phyloP scores from a whole-genome alignment of 352 stramenopile species.

The Pythium plurisporium region DNA sequence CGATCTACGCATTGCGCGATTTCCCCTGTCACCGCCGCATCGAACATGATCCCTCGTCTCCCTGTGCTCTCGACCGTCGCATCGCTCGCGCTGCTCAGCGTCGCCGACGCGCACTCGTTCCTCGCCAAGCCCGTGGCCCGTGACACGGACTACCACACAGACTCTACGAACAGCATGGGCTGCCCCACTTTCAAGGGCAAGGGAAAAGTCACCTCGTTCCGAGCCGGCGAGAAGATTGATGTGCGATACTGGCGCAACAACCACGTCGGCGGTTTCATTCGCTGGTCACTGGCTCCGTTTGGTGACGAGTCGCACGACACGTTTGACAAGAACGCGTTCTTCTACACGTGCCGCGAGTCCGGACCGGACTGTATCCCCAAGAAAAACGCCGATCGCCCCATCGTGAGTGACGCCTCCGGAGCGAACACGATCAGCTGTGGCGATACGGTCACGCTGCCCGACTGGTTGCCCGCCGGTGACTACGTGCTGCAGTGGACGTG shows the following conservation, averaged over 20 bases:
- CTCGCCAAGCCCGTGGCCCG: slow-evolving; percentile 11
- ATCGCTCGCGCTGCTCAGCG: neutral
- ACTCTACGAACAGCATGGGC: slow-evolving; percentile 5
- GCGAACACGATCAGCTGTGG: slow-evolving; percentile 16
- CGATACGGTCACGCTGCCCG: slow-evolving; percentile 17
- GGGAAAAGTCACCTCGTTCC: slow-evolving; percentile 16
- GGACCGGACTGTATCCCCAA: slow-evolving; percentile 15
- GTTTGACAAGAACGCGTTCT: slow-evolving; percentile 26
- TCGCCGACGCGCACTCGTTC: neutral
- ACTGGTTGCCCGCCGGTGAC: slow-evolving; percentile 13
- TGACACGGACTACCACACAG: neutral
- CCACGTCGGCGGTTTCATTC: slow-evolving; percentile 30
- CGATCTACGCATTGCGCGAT: too few relatives aligned
- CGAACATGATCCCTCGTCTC: too few relatives aligned
- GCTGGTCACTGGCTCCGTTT: slow-evolving; percentile 19
- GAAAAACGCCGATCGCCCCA: slow-evolving; percentile 11
- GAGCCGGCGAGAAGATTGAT: slow-evolving; percentile 18
- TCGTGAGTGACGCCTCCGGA: slow-evolving; percentile 9
- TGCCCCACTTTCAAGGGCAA: slow-evolving; percentile 15
- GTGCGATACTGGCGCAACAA: slow-evolving; percentile 31
- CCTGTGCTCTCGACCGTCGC: neutral
- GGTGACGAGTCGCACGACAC: slow-evolving; percentile 20
- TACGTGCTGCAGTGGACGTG: slow-evolving; percentile 55
- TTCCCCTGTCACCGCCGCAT: too few relatives aligned
- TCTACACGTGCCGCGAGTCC: slow-evolving; percentile 29